These are phyloP conservation scores for Psilocybe tampanensis DNA, from an alignment of 768 basidiomycete species.

Conservation along the genomic window DNA sequence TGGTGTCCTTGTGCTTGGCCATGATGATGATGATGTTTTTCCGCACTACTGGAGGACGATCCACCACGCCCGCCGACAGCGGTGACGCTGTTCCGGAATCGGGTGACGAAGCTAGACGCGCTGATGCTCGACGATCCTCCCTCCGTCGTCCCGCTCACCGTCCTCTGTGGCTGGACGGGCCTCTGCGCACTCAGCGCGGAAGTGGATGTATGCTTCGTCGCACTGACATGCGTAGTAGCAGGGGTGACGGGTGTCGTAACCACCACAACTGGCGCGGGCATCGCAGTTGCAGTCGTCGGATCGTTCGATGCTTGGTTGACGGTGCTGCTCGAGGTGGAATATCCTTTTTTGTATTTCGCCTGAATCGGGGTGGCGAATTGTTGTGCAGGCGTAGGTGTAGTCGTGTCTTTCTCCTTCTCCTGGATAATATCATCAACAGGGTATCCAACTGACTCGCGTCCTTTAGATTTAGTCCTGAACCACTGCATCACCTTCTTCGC, in stretches of 20 bases:
- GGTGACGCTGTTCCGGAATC: conserved; percentile 54
- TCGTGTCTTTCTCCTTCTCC: conserved; percentile 14
- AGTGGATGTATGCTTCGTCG: neutral
- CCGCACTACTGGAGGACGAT: neutral
- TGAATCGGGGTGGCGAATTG: neutral
- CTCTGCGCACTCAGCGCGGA: neutral
- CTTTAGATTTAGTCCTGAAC: conserved; percentile 82
- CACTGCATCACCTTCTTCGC: conserved; percentile 98
- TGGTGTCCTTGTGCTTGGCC: neutral
- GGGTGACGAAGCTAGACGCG: conserved; percentile 45
- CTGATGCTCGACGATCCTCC: conserved; percentile 29
- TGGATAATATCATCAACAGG: conserved; percentile 23
- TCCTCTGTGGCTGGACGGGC: conserved; percentile 38
- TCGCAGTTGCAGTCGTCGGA: neutral
- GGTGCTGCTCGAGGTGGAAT: conserved; percentile 34
- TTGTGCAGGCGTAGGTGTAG: conserved; percentile 29
- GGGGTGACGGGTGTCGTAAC: conserved; percentile 39
- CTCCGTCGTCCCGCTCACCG: conserved; percentile 46
- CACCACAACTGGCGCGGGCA: conserved; percentile 34
- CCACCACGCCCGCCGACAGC: conserved; percentile 35
- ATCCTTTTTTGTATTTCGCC: conserved; percentile 29
- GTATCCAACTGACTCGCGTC: conserved; percentile 38
- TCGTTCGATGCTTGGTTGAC: conserved; percentile 26
- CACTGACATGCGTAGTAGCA: conserved; percentile 16
- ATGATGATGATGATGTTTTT: conserved; percentile 1